Percentiles rank a stretch among this genome's conserved stretches.
phyloP scores from a whole-genome alignment of 208 protist species.

The Trypanosoma brucei region DNA sequence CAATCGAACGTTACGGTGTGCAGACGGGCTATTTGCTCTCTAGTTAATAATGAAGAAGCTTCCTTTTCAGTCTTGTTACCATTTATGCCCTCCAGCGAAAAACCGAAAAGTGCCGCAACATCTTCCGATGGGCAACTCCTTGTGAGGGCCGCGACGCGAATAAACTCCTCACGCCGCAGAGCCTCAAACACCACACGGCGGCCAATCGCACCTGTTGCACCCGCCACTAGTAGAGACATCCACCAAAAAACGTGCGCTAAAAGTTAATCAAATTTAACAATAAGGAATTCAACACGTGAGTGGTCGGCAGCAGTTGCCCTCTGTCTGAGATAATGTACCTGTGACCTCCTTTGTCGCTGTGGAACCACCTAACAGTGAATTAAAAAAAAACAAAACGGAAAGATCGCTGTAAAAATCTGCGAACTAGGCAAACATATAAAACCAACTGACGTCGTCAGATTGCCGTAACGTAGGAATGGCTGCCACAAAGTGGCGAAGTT shows the following conservation, averaged over 20 bases:
- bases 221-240: conserved; percentile 64
- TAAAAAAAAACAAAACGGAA: no score
- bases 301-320: no score
- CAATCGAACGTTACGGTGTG: conserved; percentile 52
- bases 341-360: no score
- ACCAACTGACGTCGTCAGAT: no score
- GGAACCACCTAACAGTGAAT: no score
- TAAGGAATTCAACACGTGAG: not conserved
- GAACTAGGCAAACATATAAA: no score
- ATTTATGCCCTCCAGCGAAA: conserved; percentile 6
- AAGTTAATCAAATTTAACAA: not conserved
- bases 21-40: conserved; percentile 28
- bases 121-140: conserved; percentile 22
- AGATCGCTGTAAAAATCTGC: no score
- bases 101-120: conserved; percentile 39
- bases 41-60: conserved; percentile 15
- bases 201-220: conserved; percentile 69
- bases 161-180: conserved; percentile 30
- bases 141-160: conserved; percentile 62
- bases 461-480: no score
- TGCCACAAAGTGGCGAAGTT: not conserved
- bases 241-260: not conserved
- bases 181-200: conserved; percentile 51
- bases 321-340: no score
- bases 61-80: conserved; percentile 1